Evolutionary conservation across 768 basidiomycete genomes (phyloP).

Genomic region (Brasilioporus rufonigricans): DNA sequence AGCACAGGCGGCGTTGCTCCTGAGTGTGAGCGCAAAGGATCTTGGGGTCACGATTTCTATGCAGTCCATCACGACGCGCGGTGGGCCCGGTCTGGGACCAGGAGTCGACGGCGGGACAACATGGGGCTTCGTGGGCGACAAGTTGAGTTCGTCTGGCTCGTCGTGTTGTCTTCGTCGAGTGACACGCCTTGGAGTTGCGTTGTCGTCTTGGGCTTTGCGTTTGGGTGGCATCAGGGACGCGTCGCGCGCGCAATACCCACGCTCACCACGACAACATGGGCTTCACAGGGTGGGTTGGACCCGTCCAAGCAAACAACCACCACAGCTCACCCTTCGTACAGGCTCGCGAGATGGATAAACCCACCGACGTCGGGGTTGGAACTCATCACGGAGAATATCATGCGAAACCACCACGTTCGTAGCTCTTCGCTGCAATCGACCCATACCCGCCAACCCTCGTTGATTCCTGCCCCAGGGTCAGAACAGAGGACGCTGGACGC

Average conservation of each 20-base stretch:
- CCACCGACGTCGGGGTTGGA: slow-evolving; percentile 72
- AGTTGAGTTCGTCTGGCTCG: slow-evolving; percentile 32
- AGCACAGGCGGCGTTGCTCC: background rate
- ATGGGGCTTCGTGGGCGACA: slow-evolving; percentile 8
- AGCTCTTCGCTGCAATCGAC: slow-evolving; percentile 10
- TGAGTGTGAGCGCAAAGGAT: background rate
- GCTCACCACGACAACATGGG: slow-evolving; percentile 42
- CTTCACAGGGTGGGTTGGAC: slow-evolving; percentile 52
- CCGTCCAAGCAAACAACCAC: background rate
- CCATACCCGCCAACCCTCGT: slow-evolving; percentile 15
- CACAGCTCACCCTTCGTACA: slow-evolving; percentile 25
- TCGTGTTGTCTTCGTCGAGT: slow-evolving; percentile 25
- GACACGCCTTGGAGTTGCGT: slow-evolving; percentile 33
- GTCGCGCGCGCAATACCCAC: slow-evolving; percentile 14
- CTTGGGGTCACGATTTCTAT: slow-evolving; percentile 32
- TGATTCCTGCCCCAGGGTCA: slow-evolving; percentile 46
- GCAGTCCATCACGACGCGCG: slow-evolving; percentile 30
- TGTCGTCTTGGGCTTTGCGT: slow-evolving; percentile 38
- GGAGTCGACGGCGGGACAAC: slow-evolving; percentile 22
- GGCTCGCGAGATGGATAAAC: slow-evolving; percentile 80
- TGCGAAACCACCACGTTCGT: slow-evolving; percentile 65
- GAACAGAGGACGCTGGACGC: slow-evolving; percentile 61
- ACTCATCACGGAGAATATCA: slow-evolving; percentile 66
- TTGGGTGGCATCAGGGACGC: slow-evolving; percentile 36
- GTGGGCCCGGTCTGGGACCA: slow-evolving; percentile 11